Evolutionary conservation across 139 green algal genomes (phyloP), one percentile per base, ranked within the genome.

Genomic region (Picochlorum sp.): DNA sequence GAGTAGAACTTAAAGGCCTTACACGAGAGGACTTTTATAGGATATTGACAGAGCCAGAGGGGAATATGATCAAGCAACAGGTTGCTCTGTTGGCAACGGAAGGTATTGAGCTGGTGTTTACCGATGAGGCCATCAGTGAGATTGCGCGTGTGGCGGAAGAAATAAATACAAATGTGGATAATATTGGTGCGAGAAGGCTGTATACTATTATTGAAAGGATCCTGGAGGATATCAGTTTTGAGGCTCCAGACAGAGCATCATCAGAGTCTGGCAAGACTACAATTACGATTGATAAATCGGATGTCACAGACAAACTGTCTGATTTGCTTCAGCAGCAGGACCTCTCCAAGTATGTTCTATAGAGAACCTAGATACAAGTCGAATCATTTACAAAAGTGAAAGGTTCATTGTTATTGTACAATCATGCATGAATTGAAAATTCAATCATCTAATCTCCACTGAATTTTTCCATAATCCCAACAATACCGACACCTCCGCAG

Each of bases 141-240:
- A 70, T 94, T 26, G 79, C 87, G 3, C 67, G 75, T 4, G 75
- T 96, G 38, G 87, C 92, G 8, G 84, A 89, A 60, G 82, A 93
- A 73, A 80, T 95, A 16, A 91, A 94, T 74, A 72, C 68, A 7
- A 74, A 59, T 20, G 66, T 96, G 47, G 88, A 97, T 68, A 96
- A 97, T 84, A 97, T 97, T 45, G 91, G 91, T 14, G 91, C 91
- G 5, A 74, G 91, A 26, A 80, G 92, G 52, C 75, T 97, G 68
- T 87, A 97, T 77, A 96, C 91, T 10, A 79, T 98, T 2, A 67
- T 98, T 47, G 92, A 98, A 72, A 72, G 86, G 6, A 87, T 98
- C 23, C 50, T 98, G 47, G 91, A 96, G 63, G 86, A 96, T 28
- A 84, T 97, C 30, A 87, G 69, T 51, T 98, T 96, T 65, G 61